Evolutionary conservation across 1,284 basidiomycete genomes (phyloP).

Genomic region (Ceraceosorus guamensis): DNA sequence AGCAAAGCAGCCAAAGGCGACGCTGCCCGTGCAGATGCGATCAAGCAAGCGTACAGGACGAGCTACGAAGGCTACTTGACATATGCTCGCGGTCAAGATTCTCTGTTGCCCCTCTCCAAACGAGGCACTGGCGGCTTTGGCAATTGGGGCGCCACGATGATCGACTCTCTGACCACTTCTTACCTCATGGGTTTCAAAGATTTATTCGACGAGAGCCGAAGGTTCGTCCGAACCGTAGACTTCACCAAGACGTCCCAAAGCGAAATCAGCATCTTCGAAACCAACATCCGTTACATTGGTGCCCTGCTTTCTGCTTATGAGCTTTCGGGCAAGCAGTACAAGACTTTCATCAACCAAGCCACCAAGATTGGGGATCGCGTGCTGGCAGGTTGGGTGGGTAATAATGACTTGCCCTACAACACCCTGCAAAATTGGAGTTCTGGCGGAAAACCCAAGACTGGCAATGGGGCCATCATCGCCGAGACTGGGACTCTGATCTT

Average conservation of each 20-base stretch:
- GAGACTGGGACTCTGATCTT: constrained; percentile 34
- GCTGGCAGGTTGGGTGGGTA: constrained; percentile 29
- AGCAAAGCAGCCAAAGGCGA: constrained; percentile 5
- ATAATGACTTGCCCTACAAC: constrained; percentile 34
- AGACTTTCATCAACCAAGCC: constrained; percentile 32
- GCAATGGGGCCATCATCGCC: constrained; percentile 22
- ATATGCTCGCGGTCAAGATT: constrained; percentile 18
- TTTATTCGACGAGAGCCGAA: constrained; percentile 19
- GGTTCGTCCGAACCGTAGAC: constrained; percentile 21
- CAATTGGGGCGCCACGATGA: constrained; percentile 38
- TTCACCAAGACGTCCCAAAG: constrained; percentile 20
- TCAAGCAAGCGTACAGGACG: constrained; percentile 22
- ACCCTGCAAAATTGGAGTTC: constrained; percentile 28
- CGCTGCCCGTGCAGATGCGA: constrained; percentile 16
- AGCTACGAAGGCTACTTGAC: constrained; percentile 27
- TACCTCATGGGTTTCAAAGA: constrained; percentile 35
- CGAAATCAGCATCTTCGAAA: constrained; percentile 35
- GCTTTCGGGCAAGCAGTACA: constrained; percentile 27
- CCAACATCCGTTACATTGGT: constrained; percentile 40
- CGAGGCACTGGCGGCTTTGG: constrained; percentile 20
- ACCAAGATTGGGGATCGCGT: constrained; percentile 28
- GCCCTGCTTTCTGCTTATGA: constrained; percentile 38
- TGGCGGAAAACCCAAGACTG: constrained; percentile 12
- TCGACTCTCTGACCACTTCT: constrained; percentile 35
- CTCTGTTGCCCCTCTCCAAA: constrained; percentile 24